Evolutionary conservation across 176 grass and related monocot genomes (phyloP).

Genomic region (Oryza officinalis): DNA sequence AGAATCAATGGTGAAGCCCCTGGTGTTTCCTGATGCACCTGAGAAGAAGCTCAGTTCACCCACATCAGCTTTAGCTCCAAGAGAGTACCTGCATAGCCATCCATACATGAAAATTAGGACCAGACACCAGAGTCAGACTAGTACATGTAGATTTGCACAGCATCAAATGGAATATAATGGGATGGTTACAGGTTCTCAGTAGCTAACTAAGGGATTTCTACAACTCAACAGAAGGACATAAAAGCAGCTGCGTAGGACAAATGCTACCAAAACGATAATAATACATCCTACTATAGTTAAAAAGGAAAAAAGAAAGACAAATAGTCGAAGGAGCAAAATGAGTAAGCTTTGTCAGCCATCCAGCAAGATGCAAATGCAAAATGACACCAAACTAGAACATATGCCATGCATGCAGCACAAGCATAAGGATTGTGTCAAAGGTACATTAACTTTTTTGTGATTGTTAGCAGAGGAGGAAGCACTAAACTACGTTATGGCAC

Average conservation of each 20-base stretch:
- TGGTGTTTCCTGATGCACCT: conserved; percentile 64
- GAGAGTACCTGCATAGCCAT: conserved; percentile 54
- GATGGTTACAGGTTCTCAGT: neutral
- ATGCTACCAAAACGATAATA: neutral
- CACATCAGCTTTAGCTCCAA: conserved; percentile 61
- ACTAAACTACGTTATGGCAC: neutral
- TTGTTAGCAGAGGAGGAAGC: neutral
- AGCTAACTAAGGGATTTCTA: neutral
- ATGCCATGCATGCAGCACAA: neutral
- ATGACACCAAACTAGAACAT: neutral
- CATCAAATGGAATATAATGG: neutral
- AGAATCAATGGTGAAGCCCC: conserved; percentile 59
- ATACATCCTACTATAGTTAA: neutral
- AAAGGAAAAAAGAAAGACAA: neutral
- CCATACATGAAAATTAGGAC: neutral
- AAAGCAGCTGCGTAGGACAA: neutral
- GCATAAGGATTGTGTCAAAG: neutral
- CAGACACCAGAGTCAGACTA: neutral
- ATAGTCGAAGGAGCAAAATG: neutral
- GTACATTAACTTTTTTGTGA: neutral
- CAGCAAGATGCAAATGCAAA: conserved; percentile 1
- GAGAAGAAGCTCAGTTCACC: conserved; percentile 80
- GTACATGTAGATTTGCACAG: neutral
- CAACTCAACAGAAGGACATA: conserved; percentile 4
- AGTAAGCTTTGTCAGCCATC: neutral